Percentiles rank a stretch among this genome's conserved stretches.
Conservation (phyloP, 2,329 filamentous ascomycete genomes). For the Arthrobotrys pseudoclavata region DNA sequence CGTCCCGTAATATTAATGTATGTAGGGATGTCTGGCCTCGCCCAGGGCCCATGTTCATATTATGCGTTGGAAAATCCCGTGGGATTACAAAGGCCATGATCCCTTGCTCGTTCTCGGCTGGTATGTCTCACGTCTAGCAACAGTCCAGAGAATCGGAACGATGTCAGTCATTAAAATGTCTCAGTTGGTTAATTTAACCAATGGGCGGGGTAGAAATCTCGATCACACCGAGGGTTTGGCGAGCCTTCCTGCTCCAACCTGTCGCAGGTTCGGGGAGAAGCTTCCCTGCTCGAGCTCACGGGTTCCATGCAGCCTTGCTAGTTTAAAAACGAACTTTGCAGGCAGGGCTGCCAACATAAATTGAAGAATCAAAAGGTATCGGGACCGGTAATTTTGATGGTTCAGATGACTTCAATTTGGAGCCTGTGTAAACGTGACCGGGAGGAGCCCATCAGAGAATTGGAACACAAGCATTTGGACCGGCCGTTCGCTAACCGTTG, state of each 20-base stretch:
- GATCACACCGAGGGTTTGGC: constrained; percentile 49
- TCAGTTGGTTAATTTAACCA: constrained; percentile 35
- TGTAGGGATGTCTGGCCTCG: constrained; percentile 17
- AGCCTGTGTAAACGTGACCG: neutral
- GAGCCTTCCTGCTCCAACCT: constrained; percentile 40
- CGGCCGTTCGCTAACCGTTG: neutral
- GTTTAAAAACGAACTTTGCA: constrained; percentile 32
- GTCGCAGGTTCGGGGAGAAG: constrained; percentile 55
- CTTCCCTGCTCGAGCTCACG: constrained; percentile 47
- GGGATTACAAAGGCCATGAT: constrained; percentile 49
- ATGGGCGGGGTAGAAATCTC: constrained; percentile 26
- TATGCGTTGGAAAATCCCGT: constrained; percentile 44
- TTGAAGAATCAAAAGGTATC: neutral
- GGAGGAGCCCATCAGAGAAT: constrained; percentile 18
- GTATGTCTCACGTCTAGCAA: constrained; percentile 49
- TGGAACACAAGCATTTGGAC: constrained; percentile 13
- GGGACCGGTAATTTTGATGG: constrained; percentile 9
- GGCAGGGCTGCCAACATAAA: neutral
- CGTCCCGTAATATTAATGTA: neutral
- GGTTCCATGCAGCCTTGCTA: constrained; percentile 52
- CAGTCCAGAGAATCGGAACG: constrained; percentile 56
- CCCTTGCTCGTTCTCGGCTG: constrained; percentile 51
- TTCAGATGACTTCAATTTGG: constrained; percentile 30
- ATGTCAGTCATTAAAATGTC: constrained; percentile 55
- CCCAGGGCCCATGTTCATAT: constrained; percentile 15